These are phyloP conservation scores for Chrysosphaeria jannelii DNA, from an alignment of 2,329 filamentous ascomycete species.

Conservation along the genomic window DNA sequence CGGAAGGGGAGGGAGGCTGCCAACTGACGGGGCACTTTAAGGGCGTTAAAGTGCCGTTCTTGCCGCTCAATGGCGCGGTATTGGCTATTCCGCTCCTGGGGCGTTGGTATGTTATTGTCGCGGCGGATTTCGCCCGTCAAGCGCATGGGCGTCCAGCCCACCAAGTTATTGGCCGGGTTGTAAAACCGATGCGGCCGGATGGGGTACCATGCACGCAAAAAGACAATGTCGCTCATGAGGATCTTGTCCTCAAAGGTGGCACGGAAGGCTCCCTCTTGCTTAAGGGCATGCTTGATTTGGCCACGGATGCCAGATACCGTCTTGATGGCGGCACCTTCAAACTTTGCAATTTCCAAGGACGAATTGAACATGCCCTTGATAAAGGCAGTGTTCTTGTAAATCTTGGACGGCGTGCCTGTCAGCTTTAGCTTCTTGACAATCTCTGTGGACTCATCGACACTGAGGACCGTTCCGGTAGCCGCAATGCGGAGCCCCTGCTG, in stretches of 20 bases:
- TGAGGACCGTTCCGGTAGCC: conserved; percentile 76
- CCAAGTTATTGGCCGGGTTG: conserved; percentile 78
- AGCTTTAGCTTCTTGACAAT: conserved; percentile 99
- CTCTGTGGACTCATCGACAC: conserved; percentile 81
- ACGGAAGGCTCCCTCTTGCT: conserved; percentile 84
- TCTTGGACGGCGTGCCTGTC: conserved; percentile 43
- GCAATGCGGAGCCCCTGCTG: conserved; percentile 57
- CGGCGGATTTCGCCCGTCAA: conserved; percentile 74
- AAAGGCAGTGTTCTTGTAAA: conserved; percentile 97
- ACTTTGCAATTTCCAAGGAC: conserved; percentile 84
- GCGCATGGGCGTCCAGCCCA: conserved; percentile 84
- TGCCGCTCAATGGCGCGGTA: conserved; percentile 42
- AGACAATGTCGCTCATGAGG: conserved; percentile 84
- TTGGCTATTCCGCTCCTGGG: conserved; percentile 52
- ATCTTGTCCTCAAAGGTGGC: conserved; percentile 98
- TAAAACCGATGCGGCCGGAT: conserved; percentile 90
- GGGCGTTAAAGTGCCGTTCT: conserved; percentile 47
- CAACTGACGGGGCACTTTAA: conserved; percentile 47
- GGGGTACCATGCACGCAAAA: conserved; percentile 88
- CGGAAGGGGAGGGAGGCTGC: conserved; percentile 74
- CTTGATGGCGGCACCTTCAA: conserved; percentile 83
- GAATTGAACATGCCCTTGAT: conserved; percentile 97
- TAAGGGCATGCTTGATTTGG: conserved; percentile 89
- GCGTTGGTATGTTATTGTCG: conserved; percentile 43
- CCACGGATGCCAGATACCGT: conserved; percentile 88